phyloP scores from a whole-genome alignment of 2,329 filamentous ascomycete species.

The Clonostachys byssicola region DNA sequence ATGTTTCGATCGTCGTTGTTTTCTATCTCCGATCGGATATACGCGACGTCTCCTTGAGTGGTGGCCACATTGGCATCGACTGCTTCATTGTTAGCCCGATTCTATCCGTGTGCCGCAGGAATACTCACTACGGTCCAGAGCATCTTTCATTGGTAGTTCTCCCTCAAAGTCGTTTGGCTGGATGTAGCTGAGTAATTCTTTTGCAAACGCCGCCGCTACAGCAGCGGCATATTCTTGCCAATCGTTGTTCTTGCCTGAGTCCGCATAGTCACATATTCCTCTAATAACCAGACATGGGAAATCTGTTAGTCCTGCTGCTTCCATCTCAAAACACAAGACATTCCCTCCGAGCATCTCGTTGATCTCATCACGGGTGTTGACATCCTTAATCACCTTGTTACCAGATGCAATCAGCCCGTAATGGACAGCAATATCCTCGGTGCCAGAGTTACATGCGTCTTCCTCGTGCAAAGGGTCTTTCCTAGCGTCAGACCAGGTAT shows the following conservation, averaged over 20 bases:
- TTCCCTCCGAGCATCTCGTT: slow-evolving; percentile 1
- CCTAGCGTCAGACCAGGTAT: background rate
- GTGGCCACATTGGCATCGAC: background rate
- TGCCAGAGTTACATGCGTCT: background rate
- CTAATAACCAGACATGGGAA: slow-evolving; percentile 21
- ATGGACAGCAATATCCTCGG: background rate
- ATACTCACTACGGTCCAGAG: background rate
- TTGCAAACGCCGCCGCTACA: slow-evolving; percentile 16
- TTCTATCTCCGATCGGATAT: background rate
- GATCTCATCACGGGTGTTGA: slow-evolving; percentile 15
- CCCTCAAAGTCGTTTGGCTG: background rate
- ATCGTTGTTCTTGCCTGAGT: slow-evolving; percentile 24
- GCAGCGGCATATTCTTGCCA: slow-evolving; percentile 26
- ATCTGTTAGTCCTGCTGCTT: slow-evolving; percentile 10
- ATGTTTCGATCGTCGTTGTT: background rate
- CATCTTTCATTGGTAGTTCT: background rate
- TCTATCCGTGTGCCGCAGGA: background rate
- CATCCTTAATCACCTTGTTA: slow-evolving; percentile 1
- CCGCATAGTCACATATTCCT: slow-evolving; percentile 27
- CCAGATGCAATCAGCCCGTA: slow-evolving; percentile 3
- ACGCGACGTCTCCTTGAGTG: background rate
- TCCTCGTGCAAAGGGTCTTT: background rate
- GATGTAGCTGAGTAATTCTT: slow-evolving; percentile 3
- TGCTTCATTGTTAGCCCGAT: background rate
- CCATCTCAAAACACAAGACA: slow-evolving; percentile 13